Percentiles rank a stretch among this genome's conserved stretches.
Evolutionary conservation across 2,329 filamentous ascomycete genomes (phyloP).

Genomic region (Pestalotiopsis sp.): DNA sequence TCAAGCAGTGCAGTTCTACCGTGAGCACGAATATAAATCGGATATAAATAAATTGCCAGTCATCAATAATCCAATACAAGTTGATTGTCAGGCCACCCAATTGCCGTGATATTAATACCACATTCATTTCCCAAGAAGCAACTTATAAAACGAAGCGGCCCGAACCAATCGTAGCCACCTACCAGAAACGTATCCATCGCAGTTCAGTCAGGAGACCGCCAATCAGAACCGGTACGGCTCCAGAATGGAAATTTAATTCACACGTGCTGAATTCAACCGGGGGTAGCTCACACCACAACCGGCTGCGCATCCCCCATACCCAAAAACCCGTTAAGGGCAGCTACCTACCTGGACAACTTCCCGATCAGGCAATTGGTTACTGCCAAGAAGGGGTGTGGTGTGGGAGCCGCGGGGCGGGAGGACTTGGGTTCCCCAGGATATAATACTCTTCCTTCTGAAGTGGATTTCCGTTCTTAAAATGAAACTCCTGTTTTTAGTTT

Average conservation of each 20-base stretch:
- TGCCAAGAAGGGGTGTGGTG: background rate
- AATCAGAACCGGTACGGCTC: background rate
- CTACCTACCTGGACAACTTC: background rate
- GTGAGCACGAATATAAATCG: background rate
- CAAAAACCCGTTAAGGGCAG: background rate
- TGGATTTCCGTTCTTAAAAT: background rate
- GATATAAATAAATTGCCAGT: background rate
- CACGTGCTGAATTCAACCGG: background rate
- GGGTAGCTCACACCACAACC: background rate
- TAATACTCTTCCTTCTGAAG: background rate
- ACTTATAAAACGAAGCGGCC: background rate
- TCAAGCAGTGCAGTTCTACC: background rate
- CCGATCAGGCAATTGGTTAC: background rate
- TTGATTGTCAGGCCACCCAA: background rate
- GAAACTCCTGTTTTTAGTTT: background rate
- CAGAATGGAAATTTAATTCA: background rate
- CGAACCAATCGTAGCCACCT: background rate
- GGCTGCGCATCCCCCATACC: background rate
- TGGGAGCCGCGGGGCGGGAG: background rate
- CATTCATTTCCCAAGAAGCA: background rate
- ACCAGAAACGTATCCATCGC: background rate
- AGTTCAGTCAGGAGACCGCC: background rate
- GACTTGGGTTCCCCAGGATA: background rate
- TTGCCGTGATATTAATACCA: background rate
- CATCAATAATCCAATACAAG: background rate